phyloP scores from a whole-genome alignment of 148 eudicot genomes.

The Rhododendron molle region DNA sequence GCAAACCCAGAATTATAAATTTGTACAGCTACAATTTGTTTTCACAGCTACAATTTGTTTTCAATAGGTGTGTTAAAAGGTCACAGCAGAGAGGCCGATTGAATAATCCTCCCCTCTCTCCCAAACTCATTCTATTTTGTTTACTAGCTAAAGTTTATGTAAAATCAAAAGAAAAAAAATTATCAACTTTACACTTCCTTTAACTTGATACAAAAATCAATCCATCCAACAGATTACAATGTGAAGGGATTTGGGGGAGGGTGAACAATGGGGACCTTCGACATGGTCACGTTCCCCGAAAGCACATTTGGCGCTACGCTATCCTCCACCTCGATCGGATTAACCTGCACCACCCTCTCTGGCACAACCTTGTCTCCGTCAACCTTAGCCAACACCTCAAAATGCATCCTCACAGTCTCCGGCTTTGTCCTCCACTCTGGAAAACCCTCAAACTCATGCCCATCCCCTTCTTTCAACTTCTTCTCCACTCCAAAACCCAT shows the following conservation, averaged over 20 bases:
- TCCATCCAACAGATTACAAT: constrained; percentile 30
- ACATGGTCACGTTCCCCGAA: constrained; percentile 55
- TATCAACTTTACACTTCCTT: constrained; percentile 1
- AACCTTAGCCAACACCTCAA: constrained; percentile 86
- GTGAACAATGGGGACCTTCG: constrained; percentile 51
- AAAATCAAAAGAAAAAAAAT: not conserved
- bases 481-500: constrained; percentile 77
- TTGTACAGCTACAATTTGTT: not conserved
- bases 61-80: not conserved
- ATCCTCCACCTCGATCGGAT: constrained; percentile 62
- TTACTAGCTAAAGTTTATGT: not conserved
- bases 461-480: constrained; percentile 52
- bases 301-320: constrained; percentile 43
- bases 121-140: not conserved
- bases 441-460: constrained; percentile 26
- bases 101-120: not conserved
- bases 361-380: constrained; percentile 86
- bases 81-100: not conserved
- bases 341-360: constrained; percentile 68
- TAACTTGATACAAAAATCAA: not conserved
- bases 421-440: constrained; percentile 95
- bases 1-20: not conserved
- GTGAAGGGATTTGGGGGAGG: constrained; percentile 55
- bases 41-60: too few species aligned
- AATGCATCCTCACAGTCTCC: constrained; percentile 70